These are phyloP conservation scores for Arabidopsis arenosa DNA, from an alignment of 345 rosid genomes.

Conservation along the genomic window DNA sequence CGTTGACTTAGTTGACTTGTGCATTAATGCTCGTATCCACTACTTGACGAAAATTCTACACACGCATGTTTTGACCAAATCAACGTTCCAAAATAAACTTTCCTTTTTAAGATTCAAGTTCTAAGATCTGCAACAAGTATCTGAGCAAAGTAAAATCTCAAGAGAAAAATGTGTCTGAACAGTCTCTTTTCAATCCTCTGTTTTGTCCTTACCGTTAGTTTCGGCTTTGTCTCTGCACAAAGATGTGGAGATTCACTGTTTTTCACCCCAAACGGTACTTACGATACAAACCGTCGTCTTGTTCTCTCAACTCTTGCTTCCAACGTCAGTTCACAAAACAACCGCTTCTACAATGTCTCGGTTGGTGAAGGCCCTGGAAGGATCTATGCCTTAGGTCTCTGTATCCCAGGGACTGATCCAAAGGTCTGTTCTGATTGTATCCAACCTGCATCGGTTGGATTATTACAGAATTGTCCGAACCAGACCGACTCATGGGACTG, in stretches of 20 bases:
- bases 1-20: neutral
- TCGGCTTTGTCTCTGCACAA: neutral
- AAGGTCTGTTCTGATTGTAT: neutral
- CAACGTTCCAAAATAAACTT: neutral
- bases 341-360: slow-evolving; percentile 23
- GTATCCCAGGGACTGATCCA: slow-evolving; percentile 11
- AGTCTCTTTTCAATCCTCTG: neutral
- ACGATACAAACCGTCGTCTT: slow-evolving; percentile 29
- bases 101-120: neutral
- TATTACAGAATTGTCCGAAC: neutral
- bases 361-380: neutral
- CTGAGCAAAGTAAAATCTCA: slow-evolving; percentile 9
- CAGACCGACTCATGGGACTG: neutral
- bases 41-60: neutral
- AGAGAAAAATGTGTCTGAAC: neutral
- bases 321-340: slow-evolving; percentile 11
- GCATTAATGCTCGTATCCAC: neutral
- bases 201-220: neutral
- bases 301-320: slow-evolving; percentile 17
- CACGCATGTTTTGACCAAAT: neutral
- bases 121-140: neutral
- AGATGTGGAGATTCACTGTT: neutral
- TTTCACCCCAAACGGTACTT: neutral
- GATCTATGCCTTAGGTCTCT: slow-evolving; percentile 12
- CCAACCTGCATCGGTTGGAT: neutral